These are phyloP conservation scores for Tetrapyrgos nigripes DNA, from an alignment of 1,284 basidiomycete species.

Conservation along the genomic window DNA sequence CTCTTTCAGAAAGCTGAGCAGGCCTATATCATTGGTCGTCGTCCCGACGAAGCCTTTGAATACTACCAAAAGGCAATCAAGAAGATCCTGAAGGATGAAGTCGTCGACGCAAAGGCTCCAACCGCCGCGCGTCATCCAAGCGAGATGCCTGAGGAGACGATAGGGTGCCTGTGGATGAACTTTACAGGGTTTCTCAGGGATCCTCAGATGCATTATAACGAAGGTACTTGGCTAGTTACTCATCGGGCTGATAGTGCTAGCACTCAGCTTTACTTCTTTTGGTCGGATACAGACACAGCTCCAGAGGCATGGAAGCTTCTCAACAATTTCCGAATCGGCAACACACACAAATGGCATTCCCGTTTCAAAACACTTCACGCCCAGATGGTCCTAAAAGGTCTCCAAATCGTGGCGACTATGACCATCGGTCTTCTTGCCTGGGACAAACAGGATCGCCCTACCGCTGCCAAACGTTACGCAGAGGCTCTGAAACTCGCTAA, in stretches of 20 bases:
- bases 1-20: conserved; percentile 28
- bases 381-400: conserved; percentile 32
- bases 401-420: conserved; percentile 36
- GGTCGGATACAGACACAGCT: conserved; percentile 17
- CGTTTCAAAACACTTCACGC: conserved; percentile 26
- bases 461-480: conserved; percentile 39
- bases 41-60: conserved; percentile 24
- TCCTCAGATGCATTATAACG: conserved; percentile 24
- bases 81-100: conserved; percentile 33
- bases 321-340: conserved; percentile 30
- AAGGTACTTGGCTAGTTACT: conserved; percentile 9
- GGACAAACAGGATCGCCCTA: conserved; percentile 36
- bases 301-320: conserved; percentile 39
- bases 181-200: conserved; percentile 33
- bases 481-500: conserved; percentile 36
- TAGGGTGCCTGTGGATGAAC: conserved; percentile 30
- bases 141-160: conserved; percentile 26
- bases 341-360: conserved; percentile 20
- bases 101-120: conserved; percentile 22
- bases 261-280: neutral
- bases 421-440: conserved; percentile 38
- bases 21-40: conserved; percentile 14
- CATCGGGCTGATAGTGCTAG: neutral
- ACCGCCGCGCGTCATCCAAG: conserved; percentile 15
- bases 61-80: conserved; percentile 32